Conservation (phyloP, 106 monocot species). For the Triglochin maritima region DNA sequence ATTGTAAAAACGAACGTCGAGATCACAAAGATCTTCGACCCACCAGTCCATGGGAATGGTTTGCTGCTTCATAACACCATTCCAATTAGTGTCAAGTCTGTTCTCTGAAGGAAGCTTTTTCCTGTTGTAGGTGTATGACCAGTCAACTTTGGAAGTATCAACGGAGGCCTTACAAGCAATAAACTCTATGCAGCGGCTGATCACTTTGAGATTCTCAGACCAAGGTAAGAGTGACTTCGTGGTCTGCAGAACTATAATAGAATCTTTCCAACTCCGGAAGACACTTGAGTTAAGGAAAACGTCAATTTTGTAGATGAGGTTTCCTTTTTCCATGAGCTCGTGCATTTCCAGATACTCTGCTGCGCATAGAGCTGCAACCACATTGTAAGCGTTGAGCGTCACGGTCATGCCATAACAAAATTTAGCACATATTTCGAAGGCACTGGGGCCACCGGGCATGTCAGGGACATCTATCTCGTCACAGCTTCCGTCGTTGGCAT, state of each 20-base stretch:
- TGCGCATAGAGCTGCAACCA: slow-evolving; percentile 61
- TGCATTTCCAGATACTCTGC: slow-evolving; percentile 77
- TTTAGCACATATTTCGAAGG: slow-evolving; percentile 87
- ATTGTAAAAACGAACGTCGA: slow-evolving; percentile 55
- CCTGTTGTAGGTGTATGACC: slow-evolving; percentile 70
- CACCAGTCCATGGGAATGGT: slow-evolving; percentile 70
- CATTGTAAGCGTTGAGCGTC: slow-evolving; percentile 79
- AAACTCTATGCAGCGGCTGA: slow-evolving; percentile 51
- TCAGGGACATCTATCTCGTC: slow-evolving; percentile 49
- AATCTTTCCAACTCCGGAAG: slow-evolving; percentile 76
- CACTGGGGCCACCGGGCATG: slow-evolving; percentile 68
- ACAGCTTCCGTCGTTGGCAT: slow-evolving; percentile 23
- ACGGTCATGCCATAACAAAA: slow-evolving; percentile 85
- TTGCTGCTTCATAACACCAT: slow-evolving; percentile 48
- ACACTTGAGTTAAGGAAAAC: slow-evolving; percentile 61
- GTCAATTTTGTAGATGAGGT: slow-evolving; percentile 79
- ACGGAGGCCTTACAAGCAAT: slow-evolving; percentile 49
- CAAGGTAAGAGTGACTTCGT: slow-evolving; percentile 45
- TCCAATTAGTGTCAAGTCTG: slow-evolving; percentile 42
- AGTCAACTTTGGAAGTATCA: slow-evolving; percentile 53
- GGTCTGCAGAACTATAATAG: slow-evolving; percentile 57
- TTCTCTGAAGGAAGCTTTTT: slow-evolving; percentile 51
- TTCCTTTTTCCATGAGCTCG: slow-evolving; percentile 65
- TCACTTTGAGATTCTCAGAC: slow-evolving; percentile 53
- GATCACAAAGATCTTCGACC: slow-evolving; percentile 76